A percentile compares a stretch with the other conserved stretches of the same genome.
Evolutionary conservation across 2,329 filamentous ascomycete species (phyloP).

Genomic region (Paraphoma sp.): DNA sequence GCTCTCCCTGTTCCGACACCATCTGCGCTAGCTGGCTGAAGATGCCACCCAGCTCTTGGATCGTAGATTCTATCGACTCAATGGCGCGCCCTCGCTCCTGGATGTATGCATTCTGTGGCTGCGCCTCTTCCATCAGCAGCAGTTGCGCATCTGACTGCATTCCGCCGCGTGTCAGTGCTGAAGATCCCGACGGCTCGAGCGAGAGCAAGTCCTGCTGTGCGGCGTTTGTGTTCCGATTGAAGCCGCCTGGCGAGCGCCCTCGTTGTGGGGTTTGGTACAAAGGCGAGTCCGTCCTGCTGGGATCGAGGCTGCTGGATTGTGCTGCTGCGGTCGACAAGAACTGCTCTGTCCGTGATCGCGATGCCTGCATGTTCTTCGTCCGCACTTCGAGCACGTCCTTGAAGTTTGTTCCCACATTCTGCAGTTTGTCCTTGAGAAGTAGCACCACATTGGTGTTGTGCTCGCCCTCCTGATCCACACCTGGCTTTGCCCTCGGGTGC

Average conservation of each 20-base stretch:
- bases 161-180: constrained; percentile 53
- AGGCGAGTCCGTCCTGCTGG: constrained; percentile 80
- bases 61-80: constrained; percentile 94
- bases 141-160: constrained; percentile 82
- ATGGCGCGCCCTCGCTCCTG: constrained; percentile 94
- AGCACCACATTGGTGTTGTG: constrained; percentile 98
- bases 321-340: constrained; percentile 91
- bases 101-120: constrained; percentile 85
- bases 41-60: constrained; percentile 87
- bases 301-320: constrained; percentile 65
- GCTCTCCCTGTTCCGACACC: constrained; percentile 96
- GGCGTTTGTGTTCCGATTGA: constrained; percentile 52
- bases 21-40: constrained; percentile 95
- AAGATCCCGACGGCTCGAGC: constrained; percentile 71
- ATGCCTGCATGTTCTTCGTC: constrained; percentile 97
- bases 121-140: constrained; percentile 86
- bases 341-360: constrained; percentile 89
- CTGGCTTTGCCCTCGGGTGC: constrained; percentile 65
- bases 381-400: constrained; percentile 96
- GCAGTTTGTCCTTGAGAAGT: constrained; percentile 87
- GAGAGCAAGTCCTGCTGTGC: constrained; percentile 73
- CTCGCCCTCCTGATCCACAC: constrained; percentile 79
- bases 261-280: constrained; percentile 81
- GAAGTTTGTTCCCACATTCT: constrained; percentile 92
- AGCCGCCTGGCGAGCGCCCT: constrained; percentile 61